Conservation (phyloP, 805 yeast genomes). For the Komagataella ulmi region DNA sequence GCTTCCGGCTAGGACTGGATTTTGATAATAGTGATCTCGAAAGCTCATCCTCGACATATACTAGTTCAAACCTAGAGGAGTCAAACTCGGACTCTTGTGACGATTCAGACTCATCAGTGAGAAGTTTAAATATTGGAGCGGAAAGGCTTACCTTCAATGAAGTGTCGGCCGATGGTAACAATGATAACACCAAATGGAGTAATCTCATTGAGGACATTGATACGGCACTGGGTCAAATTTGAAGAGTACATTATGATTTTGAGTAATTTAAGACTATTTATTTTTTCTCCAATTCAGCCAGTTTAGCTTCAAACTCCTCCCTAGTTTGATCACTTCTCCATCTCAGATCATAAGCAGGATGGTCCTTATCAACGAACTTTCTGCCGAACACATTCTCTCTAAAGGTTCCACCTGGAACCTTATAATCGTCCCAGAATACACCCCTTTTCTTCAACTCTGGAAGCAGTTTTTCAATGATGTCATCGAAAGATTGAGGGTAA, state of each 20-base stretch:
- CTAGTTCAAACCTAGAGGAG: background rate
- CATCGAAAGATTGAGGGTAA: slow-evolving; percentile 21
- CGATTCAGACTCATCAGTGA: background rate
- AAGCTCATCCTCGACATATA: background rate
- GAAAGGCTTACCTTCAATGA: background rate
- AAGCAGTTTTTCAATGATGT: slow-evolving; percentile 20
- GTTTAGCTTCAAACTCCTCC: slow-evolving; percentile 10
- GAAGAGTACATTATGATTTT: background rate
- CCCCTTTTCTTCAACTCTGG: slow-evolving; percentile 24
- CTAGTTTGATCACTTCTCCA: slow-evolving; percentile 12
- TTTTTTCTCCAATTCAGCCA: background rate
- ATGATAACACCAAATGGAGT: background rate
- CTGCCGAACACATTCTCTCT: slow-evolving; percentile 22
- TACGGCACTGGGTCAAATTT: background rate
- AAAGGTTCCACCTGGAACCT: slow-evolving; percentile 17
- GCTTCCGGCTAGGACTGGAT: background rate
- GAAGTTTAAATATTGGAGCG: background rate
- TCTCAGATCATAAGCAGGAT: slow-evolving; percentile 11
- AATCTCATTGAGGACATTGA: background rate
- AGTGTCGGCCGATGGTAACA: background rate
- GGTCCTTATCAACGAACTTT: slow-evolving; percentile 9
- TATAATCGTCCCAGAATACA: slow-evolving; percentile 23
- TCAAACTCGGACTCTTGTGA: background rate
- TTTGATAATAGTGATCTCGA: background rate
- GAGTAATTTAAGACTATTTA: background rate